These are phyloP conservation scores for Ophiostoma fasciatum DNA, from an alignment of 2,329 filamentous ascomycete species.

Conservation along the genomic window DNA sequence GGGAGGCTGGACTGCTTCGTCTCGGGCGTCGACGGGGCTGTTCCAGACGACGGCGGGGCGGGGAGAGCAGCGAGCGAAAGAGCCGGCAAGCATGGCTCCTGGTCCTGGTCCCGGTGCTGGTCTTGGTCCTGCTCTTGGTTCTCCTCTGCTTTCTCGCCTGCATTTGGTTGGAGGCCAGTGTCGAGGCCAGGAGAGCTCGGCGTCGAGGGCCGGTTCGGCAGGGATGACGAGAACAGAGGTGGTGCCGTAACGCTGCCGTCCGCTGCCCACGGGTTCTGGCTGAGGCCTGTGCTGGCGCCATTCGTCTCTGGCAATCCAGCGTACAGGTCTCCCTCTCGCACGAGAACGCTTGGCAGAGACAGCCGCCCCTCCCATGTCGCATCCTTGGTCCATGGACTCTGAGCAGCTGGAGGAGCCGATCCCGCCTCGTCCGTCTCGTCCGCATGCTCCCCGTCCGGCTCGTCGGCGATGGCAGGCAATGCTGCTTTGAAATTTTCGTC, in stretches of 20 bases:
- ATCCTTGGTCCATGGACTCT: conserved; percentile 6
- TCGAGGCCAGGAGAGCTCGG: conserved; percentile 4
- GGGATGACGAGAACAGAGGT: not conserved
- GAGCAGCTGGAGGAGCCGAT: not conserved
- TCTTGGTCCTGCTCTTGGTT: too few relatives aligned
- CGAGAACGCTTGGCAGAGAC: too few relatives aligned
- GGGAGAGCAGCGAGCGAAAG: not conserved
- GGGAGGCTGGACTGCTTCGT: conserved; percentile 18
- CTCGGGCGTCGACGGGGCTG: conserved; percentile 16
- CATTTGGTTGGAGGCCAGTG: not conserved
- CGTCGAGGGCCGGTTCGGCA: conserved; percentile 1
- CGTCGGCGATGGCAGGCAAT: not conserved
- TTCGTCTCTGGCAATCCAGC: not conserved
- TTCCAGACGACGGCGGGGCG: conserved; percentile 2
- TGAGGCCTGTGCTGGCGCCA: too few relatives aligned
- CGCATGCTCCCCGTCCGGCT: not conserved
- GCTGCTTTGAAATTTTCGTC: too few relatives aligned
- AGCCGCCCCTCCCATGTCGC: not conserved
- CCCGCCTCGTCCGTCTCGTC: too few relatives aligned
- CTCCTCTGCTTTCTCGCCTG: too few relatives aligned
- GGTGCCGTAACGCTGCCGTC: not conserved
- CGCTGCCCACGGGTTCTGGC: conserved; percentile 10
- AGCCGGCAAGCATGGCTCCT: not conserved
- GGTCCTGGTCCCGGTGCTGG: not conserved
- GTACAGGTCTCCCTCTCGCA: too few relatives aligned